A percentile compares a stretch with the other conserved stretches of the same genome.
Evolutionary conservation across 352 stramenopile species (phyloP).

Genomic region (Saprolegnia diclina): DNA sequence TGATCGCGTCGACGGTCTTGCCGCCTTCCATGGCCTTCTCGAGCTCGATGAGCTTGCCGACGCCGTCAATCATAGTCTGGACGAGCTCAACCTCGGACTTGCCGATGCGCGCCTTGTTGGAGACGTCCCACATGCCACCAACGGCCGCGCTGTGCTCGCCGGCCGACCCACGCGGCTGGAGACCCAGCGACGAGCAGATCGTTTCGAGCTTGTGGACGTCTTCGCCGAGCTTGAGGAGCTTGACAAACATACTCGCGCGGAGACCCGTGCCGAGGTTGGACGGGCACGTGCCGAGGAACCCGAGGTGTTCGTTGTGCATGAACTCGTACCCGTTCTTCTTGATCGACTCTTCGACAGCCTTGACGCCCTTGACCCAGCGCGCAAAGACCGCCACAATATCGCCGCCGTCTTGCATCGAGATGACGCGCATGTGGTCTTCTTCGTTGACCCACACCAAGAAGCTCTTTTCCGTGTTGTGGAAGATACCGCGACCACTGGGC

Average conservation of each 20-base stretch:
- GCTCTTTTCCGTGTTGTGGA: conserved; percentile 85
- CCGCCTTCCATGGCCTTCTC: conserved; percentile 80
- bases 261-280: conserved; percentile 87
- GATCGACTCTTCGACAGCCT: conserved; percentile 66
- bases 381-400: conserved; percentile 89
- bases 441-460: conserved; percentile 89
- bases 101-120: conserved; percentile 81
- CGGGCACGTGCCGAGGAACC: conserved; percentile 85
- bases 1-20: conserved; percentile 47
- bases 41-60: conserved; percentile 81
- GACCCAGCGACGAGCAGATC: conserved; percentile 72
- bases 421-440: conserved; percentile 88
- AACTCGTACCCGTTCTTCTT: conserved; percentile 75
- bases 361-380: conserved; percentile 75
- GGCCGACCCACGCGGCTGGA: conserved; percentile 70
- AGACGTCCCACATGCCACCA: conserved; percentile 84
- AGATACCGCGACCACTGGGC: conserved; percentile 90
- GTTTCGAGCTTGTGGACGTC: conserved; percentile 77
- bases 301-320: conserved; percentile 67
- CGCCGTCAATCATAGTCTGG: conserved; percentile 82
- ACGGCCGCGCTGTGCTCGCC: conserved; percentile 85
- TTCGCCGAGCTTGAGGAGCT: conserved; percentile 79
- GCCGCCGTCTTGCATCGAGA: conserved; percentile 85
- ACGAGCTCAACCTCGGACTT: conserved; percentile 89
- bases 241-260: conserved; percentile 84